Evolutionary conservation across 1,139 yeast species (phyloP), one percentile per base, ranked within the genome.

Genomic region (Pichia sp.): DNA sequence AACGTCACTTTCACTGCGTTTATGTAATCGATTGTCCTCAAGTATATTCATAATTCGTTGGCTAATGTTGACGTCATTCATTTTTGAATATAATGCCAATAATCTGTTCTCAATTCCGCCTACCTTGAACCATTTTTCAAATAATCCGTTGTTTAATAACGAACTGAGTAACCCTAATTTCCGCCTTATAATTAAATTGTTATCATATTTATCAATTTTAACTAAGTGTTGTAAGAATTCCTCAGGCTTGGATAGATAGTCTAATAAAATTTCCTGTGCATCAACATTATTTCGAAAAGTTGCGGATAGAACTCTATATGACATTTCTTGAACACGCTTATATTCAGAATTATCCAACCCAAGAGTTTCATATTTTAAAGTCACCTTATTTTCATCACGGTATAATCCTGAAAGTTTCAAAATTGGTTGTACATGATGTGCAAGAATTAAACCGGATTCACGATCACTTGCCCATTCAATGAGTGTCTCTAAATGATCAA

Each of bases 281-380:
- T 74, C 76, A 0, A 81, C 80, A 57, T 87, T 87, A 59, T 87
- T 87, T 55, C 95, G 72, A 43, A 87, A 67, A 4, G 82, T 63
- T 8, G 82, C 68, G 0, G 78, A 76, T 53, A 82, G 66, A 37
- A 80, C 67, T 52, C 83, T 64, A 35, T 74, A 69, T 1, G 71
- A 55, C 41, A 70, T 57, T 48, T 82, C 87, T 42, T 65, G 66
- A 9, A 71, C 51, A 4, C 53, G 45, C 59, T 22, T 30, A 22
- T 39, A 29, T 33, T 56, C 51, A 23, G 45, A 48, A 4, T 26
- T 11, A 2, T 49, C 41, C 6, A 56, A 40, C 1, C 44, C 47
- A 34, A 35, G 41, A 2, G 36, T 32, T 9, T 29, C 38, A 22
- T 35, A 32, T 16, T 12, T n/a, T n/a, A n/a, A n/a, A 6, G 10